These are phyloP conservation scores for Pseudopyricularia javanii DNA, from an alignment of 2,329 filamentous ascomycete genomes.

Conservation along the genomic window DNA sequence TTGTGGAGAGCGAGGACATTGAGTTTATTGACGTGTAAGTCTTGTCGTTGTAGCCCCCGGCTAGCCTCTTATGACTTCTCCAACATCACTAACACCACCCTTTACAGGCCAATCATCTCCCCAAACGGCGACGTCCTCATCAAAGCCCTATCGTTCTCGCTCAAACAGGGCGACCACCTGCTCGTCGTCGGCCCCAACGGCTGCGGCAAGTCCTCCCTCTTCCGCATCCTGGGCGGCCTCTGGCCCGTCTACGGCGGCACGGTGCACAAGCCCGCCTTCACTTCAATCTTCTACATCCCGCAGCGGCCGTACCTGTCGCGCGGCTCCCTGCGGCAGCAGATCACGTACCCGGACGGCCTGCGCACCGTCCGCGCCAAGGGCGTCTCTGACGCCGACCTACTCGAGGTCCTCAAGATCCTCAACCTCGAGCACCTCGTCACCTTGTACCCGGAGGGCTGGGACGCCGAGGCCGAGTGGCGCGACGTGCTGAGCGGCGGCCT, in stretches of 20 bases:
- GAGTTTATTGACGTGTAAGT: slow-evolving; percentile 69
- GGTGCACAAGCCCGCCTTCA: slow-evolving; percentile 81
- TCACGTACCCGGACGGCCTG: slow-evolving; percentile 87
- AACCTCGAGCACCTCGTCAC: slow-evolving; percentile 75
- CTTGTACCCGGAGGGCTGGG: slow-evolving; percentile 68
- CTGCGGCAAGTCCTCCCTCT: slow-evolving; percentile 91
- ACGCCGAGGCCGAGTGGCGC: slow-evolving; percentile 92
- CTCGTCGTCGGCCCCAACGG: slow-evolving; percentile 94
- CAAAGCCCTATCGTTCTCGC: slow-evolving; percentile 72
- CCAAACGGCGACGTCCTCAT: slow-evolving; percentile 93
- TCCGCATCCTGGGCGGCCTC: slow-evolving; percentile 88
- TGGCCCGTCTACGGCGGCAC: slow-evolving; percentile 97
- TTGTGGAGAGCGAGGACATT: slow-evolving; percentile 74
- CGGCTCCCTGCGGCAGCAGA: slow-evolving; percentile 87
- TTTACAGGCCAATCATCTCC: slow-evolving; percentile 70
- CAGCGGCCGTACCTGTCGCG: slow-evolving; percentile 88
- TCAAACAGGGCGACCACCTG: slow-evolving; percentile 77
- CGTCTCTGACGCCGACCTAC: slow-evolving; percentile 69
- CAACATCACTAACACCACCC: slow-evolving; percentile 9
- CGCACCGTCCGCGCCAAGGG: slow-evolving; percentile 79
- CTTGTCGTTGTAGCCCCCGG: neutral
- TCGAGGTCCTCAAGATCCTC: slow-evolving; percentile 63
- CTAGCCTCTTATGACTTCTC: neutral
- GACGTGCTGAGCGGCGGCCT: slow-evolving; percentile 85
- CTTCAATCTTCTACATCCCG: slow-evolving; percentile 96